These are phyloP conservation scores for Exserohilum rostratum DNA, from an alignment of 2,329 filamentous ascomycete species.

Conservation along the genomic window DNA sequence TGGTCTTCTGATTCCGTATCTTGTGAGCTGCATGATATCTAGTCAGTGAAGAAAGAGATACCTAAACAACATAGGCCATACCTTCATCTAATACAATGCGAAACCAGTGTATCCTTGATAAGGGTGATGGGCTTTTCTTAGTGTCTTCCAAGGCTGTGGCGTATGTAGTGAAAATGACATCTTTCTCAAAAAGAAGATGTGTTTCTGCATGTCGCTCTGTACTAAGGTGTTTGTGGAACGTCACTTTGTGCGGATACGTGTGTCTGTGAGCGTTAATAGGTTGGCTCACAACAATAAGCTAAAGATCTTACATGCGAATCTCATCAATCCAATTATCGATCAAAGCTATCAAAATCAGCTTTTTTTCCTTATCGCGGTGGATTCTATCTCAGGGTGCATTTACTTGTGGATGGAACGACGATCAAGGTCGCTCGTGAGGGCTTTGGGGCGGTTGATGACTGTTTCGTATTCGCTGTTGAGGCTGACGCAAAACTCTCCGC, in stretches of 20 bases:
- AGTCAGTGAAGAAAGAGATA: neutral
- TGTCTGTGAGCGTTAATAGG: neutral
- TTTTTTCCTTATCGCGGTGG: neutral
- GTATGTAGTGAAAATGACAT: constrained; percentile 28
- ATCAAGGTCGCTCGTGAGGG: constrained; percentile 22
- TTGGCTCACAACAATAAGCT: neutral
- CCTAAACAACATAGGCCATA: neutral
- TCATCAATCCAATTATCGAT: constrained; percentile 28
- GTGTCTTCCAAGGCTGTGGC: constrained; percentile 17
- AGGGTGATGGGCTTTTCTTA: neutral
- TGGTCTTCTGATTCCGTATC: constrained; percentile 15
- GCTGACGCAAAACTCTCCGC: constrained; percentile 7
- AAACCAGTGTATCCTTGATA: constrained; percentile 25
- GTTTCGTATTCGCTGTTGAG: neutral
- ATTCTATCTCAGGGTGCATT: neutral
- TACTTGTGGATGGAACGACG: constrained; percentile 22
- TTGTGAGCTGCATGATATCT: neutral
- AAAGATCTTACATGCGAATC: constrained; percentile 12
- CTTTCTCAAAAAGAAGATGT: constrained; percentile 6
- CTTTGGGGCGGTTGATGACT: neutral
- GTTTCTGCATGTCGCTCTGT: constrained; percentile 3
- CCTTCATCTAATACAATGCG: constrained; percentile 33
- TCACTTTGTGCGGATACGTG: constrained; percentile 4
- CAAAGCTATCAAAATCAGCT: constrained; percentile 10
- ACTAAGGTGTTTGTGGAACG: constrained; percentile 14